Conservation (phyloP, 495 filamentous ascomycete genomes). For the Neurospora cerealis region DNA sequence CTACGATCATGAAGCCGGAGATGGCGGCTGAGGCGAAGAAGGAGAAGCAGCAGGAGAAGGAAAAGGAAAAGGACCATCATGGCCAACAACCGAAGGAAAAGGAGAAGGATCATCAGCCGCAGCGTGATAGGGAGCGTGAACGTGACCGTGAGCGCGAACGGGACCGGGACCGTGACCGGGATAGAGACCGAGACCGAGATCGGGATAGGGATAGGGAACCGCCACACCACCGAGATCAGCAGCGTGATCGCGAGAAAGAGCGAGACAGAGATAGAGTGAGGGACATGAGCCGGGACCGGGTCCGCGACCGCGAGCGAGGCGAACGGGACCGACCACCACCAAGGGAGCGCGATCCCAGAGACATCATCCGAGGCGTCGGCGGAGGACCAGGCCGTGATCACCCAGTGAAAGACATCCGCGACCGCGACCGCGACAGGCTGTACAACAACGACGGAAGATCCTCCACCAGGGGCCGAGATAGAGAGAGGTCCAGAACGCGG, state of each 20-base stretch:
- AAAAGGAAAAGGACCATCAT: not conserved
- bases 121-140: slow-evolving; percentile 1
- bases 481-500: slow-evolving; percentile 7
- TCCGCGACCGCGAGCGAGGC: not conserved
- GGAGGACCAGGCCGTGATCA: not conserved
- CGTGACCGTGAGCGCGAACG: slow-evolving; percentile 2
- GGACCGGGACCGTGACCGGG: slow-evolving; percentile 1
- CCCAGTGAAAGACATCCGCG: not conserved
- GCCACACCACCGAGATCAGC: not conserved
- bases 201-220: slow-evolving; percentile 2
- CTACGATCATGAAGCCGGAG: slow-evolving; percentile 4
- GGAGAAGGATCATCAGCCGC: not conserved
- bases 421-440: not conserved
- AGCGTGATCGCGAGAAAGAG: not conserved
- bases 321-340: not conserved
- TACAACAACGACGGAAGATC: not conserved
- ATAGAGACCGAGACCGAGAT: not conserved
- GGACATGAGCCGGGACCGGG: not conserved
- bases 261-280: not conserved
- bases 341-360: not conserved
- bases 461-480: not conserved
- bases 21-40: not conserved
- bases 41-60: slow-evolving; percentile 3
- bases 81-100: not conserved
- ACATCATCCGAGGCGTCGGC: not conserved